phyloP scores from a whole-genome alignment of 1,139 yeast genomes.

The Wickerhamomyces sp. region DNA sequence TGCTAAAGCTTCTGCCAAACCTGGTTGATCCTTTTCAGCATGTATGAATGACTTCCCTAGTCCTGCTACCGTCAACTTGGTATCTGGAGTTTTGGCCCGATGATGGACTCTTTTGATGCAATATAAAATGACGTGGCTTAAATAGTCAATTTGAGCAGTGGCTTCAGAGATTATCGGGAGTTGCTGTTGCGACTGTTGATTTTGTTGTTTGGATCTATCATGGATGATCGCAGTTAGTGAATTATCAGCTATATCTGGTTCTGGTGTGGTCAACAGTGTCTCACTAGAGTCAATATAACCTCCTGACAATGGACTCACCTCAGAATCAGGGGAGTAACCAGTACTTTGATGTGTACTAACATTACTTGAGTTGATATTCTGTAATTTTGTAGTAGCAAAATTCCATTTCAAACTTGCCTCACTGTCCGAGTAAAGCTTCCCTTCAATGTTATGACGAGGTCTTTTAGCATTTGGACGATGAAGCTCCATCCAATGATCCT shows the following conservation, averaged over 20 bases:
- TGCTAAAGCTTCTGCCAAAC: conserved; percentile 57
- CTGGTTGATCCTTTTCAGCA: conserved; percentile 55
- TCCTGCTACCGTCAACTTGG: conserved; percentile 39
- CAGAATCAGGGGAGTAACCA: conserved; percentile 6
- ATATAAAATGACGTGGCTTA: conserved; percentile 32
- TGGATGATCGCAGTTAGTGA: conserved; percentile 2
- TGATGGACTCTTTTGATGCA: conserved; percentile 40
- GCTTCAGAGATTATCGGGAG: background rate
- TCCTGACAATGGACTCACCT: conserved; percentile 11
- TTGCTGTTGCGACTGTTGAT: background rate
- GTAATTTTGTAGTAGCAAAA: conserved; percentile 8
- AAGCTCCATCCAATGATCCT: conserved; percentile 27
- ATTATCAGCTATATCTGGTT: background rate
- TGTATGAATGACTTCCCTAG: conserved; percentile 34
- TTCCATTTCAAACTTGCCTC: conserved; percentile 23
- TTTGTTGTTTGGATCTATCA: background rate
- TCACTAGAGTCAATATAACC: conserved; percentile 8
- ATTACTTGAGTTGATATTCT: conserved; percentile 13
- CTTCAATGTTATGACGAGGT: conserved; percentile 27
- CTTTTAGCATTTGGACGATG: conserved; percentile 22
- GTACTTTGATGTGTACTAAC: conserved; percentile 7
- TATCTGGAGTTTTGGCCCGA: conserved; percentile 45
- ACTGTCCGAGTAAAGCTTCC: conserved; percentile 24
- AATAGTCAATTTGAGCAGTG: conserved; percentile 26
- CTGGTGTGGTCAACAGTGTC: conserved; percentile 17